These are phyloP conservation scores for Penicillium sumatraense DNA, from an alignment of 2,329 filamentous ascomycete species.

Conservation along the genomic window DNA sequence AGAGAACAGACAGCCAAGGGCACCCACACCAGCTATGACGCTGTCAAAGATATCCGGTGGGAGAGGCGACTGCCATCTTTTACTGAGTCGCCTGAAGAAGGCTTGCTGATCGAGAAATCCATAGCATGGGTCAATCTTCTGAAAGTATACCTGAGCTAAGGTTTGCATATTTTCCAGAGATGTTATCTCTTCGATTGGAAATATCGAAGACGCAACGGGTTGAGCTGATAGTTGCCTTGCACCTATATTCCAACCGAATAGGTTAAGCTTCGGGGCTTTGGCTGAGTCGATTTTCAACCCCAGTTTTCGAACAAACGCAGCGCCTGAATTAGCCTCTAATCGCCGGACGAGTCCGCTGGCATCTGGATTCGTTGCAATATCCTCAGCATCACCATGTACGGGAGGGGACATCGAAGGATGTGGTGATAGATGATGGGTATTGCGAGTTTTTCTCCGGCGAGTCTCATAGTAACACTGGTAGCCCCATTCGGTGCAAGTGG, in stretches of 20 bases:
- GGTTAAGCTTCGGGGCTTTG: conserved; percentile 56
- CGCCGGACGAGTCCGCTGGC: conserved; percentile 30
- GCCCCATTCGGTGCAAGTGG: conserved; percentile 32
- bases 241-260: conserved; percentile 61
- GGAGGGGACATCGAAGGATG: conserved; percentile 2
- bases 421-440: conserved; percentile 2
- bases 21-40: conserved; percentile 57
- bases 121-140: conserved; percentile 57
- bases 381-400: background rate
- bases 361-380: conserved; percentile 1
- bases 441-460: conserved; percentile 10
- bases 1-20: conserved; percentile 58
- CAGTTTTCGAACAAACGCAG: conserved; percentile 58
- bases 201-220: background rate
- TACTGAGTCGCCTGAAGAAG: conserved; percentile 27
- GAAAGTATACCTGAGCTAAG: conserved; percentile 54
- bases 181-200: conserved; percentile 51
- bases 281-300: conserved; percentile 57
- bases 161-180: conserved; percentile 51
- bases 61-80: conserved; percentile 26
- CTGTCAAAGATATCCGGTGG: conserved; percentile 46
- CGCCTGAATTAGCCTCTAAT: conserved; percentile 60
- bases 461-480: conserved; percentile 34
- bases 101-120: conserved; percentile 49
- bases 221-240: conserved; percentile 26